Percentiles rank a stretch among this genome's conserved stretches.
phyloP scores from a whole-genome alignment of 768 basidiomycete species.

The Boletus rubropictus region DNA sequence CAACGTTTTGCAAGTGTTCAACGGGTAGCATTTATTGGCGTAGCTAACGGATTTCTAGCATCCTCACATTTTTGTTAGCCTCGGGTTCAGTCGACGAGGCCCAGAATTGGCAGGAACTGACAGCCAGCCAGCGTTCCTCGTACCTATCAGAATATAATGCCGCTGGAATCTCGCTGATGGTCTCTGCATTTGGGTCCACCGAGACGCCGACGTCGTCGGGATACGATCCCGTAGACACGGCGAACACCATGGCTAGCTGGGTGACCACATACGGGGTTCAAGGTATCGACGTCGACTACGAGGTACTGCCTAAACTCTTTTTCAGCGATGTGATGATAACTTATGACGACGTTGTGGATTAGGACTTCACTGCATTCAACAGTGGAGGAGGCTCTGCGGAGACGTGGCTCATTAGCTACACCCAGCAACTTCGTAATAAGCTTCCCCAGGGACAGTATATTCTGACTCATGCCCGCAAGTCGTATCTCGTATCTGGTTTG shows the following conservation, averaged over 20 bases:
- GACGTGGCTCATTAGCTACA: constrained; percentile 32
- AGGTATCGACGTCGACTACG: constrained; percentile 54
- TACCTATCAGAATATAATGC: constrained; percentile 45
- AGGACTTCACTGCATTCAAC: constrained; percentile 34
- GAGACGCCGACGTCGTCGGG: constrained; percentile 38
- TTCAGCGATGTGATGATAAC: neutral
- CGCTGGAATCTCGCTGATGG: constrained; percentile 53
- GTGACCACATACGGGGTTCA: constrained; percentile 43
- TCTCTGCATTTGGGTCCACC: constrained; percentile 47
- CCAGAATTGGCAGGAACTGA: constrained; percentile 38
- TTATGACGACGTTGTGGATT: neutral
- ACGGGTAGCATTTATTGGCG: neutral
- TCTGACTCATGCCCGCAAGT: constrained; percentile 34
- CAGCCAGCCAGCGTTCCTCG: constrained; percentile 32
- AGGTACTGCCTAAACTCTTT: constrained; percentile 19
- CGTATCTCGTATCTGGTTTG: neutral
- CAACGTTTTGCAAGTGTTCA: constrained; percentile 30
- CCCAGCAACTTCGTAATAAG: constrained; percentile 27
- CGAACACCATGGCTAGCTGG: constrained; percentile 42
- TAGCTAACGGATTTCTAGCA: constrained; percentile 14
- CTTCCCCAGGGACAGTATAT: constrained; percentile 33
- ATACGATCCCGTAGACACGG: constrained; percentile 35
- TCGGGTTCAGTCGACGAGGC: constrained; percentile 43
- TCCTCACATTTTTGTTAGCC: constrained; percentile 39
- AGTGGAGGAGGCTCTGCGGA: constrained; percentile 36